A percentile compares a stretch with the other conserved stretches of the same genome.
Evolutionary conservation across 768 basidiomycete species (phyloP).

Genomic region (Leccinum ochraceum): DNA sequence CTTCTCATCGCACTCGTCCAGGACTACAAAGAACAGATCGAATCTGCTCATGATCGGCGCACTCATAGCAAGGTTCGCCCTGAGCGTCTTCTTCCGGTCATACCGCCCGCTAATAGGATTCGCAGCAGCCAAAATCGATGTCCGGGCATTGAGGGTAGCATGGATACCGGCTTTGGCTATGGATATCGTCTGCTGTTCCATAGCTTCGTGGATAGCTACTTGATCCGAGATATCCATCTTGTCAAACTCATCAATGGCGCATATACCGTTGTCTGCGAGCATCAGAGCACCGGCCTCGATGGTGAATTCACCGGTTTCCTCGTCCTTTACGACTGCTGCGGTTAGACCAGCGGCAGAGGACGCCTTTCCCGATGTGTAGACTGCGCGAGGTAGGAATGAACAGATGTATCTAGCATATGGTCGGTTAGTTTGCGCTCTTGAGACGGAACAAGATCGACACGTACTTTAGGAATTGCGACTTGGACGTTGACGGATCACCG

Average conservation of each 20-base stretch:
- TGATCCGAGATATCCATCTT: conserved; percentile 99
- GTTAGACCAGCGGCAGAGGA: conserved; percentile 99
- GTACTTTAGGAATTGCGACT: conserved; percentile 98
- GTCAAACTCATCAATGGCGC: conserved; percentile 99
- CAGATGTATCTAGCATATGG: conserved; percentile 78
- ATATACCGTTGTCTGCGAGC: conserved; percentile 99
- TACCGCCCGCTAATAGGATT: conserved; percentile 98
- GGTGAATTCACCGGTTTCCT: conserved; percentile 98
- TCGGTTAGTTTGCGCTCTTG: background rate
- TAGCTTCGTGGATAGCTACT: conserved; percentile 99
- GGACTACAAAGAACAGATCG: conserved; percentile 96
- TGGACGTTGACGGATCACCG: conserved; percentile 96
- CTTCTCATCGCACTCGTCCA: conserved; percentile 94
- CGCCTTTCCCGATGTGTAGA: conserved; percentile 99
- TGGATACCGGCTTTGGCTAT: conserved; percentile 99
- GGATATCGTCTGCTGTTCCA: conserved; percentile 99
- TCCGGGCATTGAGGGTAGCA: conserved; percentile 96
- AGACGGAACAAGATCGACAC: conserved; percentile 27
- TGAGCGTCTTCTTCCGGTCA: conserved; percentile 88
- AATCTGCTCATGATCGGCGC: conserved; percentile 99
- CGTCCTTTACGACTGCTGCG: conserved; percentile 96
- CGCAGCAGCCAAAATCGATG: conserved; percentile 95
- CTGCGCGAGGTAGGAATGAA: conserved; percentile 95
- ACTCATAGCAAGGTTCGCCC: conserved; percentile 95
- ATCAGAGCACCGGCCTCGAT: conserved; percentile 99